Percentiles rank a stretch among this genome's conserved stretches.
Evolutionary conservation across 345 rosid species (phyloP).

Genomic region (Eutrema yunnanense): DNA sequence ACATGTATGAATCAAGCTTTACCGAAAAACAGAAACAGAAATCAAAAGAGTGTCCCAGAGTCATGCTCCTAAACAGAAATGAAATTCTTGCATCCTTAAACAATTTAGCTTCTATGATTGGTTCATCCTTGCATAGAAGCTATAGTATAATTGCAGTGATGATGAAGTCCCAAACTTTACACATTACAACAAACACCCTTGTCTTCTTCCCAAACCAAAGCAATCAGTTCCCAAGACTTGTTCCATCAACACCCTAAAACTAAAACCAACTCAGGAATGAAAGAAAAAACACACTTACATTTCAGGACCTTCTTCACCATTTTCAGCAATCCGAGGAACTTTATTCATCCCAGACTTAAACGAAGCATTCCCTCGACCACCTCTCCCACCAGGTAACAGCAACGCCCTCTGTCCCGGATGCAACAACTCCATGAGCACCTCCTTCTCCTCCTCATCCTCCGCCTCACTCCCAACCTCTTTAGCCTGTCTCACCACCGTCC

Average conservation of each 20-base stretch:
- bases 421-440: slow-evolving; percentile 78
- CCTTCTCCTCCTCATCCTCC: slow-evolving; percentile 57
- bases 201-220: neutral
- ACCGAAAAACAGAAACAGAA: neutral
- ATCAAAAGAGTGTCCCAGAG: neutral
- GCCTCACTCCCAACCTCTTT: slow-evolving; percentile 70
- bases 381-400: slow-evolving; percentile 87
- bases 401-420: slow-evolving; percentile 74
- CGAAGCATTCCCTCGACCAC: slow-evolving; percentile 93
- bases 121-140: neutral
- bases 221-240: neutral
- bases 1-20: neutral
- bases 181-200: neutral
- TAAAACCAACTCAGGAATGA: neutral
- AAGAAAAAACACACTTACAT: slow-evolving; percentile 49
- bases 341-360: slow-evolving; percentile 77
- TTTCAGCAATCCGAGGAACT: slow-evolving; percentile 89
- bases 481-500: slow-evolving; percentile 71
- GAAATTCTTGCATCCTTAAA: neutral
- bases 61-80: neutral
- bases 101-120: neutral
- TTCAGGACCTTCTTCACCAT: slow-evolving; percentile 95
- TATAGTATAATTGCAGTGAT: neutral
- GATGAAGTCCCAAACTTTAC: slow-evolving; percentile 9
- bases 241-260: neutral